phyloP scores from a whole-genome alignment of 2,329 filamentous ascomycete species.

The Phialophora chinensis region DNA sequence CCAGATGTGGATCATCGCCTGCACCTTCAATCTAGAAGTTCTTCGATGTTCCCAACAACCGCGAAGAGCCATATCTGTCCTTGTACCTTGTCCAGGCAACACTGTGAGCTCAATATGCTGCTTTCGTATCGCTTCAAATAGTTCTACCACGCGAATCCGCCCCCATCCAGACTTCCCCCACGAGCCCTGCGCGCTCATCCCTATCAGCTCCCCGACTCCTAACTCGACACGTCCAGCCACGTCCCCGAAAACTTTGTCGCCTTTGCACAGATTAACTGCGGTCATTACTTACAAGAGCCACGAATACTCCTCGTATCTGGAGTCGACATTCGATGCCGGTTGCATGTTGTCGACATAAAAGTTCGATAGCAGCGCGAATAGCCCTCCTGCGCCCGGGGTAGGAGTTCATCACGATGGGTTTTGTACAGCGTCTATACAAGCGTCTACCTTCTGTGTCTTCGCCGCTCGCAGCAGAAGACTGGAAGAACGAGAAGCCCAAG shows the following conservation, averaged over 20 bases:
- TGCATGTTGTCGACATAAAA: conserved; percentile 30
- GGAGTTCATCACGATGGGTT: conserved; percentile 50
- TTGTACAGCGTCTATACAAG: conserved; percentile 61
- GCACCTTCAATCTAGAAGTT: conserved; percentile 26
- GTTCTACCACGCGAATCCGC: conserved; percentile 20
- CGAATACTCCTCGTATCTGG: not conserved
- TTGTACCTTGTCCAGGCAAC: conserved; percentile 23
- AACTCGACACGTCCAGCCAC: conserved; percentile 15
- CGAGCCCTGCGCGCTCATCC: conserved; percentile 23
- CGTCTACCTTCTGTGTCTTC: conserved; percentile 55
- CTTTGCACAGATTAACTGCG: not conserved
- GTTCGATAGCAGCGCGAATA: conserved; percentile 24
- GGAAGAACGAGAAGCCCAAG: conserved; percentile 51
- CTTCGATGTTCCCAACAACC: conserved; percentile 19
- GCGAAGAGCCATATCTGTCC: conserved; percentile 33
- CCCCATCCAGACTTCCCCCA: conserved; percentile 12
- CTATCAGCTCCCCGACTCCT: conserved; percentile 24
- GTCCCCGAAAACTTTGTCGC: not conserved
- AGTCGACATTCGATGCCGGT: conserved; percentile 22
- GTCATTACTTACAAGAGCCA: not conserved
- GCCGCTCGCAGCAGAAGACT: conserved; percentile 54
- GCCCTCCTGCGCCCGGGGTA: conserved; percentile 22
- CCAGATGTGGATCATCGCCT: conserved; percentile 19
- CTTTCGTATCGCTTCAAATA: conserved; percentile 29
- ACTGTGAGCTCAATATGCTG: conserved; percentile 28